Base-by-base conservation (phyloP, 2,329 filamentous ascomycete species). In the Penicillium sp. region DNA sequence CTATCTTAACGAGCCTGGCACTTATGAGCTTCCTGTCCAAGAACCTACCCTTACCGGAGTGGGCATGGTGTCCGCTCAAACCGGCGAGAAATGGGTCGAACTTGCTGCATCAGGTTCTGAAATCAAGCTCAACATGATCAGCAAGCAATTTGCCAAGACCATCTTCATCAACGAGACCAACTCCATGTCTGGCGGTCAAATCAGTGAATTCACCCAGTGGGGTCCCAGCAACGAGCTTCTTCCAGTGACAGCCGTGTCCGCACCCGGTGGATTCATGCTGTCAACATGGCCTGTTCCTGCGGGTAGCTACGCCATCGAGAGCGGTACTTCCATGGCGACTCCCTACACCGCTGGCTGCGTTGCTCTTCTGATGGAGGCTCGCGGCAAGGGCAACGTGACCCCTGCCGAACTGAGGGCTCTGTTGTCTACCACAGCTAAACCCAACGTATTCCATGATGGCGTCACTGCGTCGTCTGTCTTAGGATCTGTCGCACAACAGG, bases 311-410 rank as follows among this genome's bases (percentile, higher is more conserved):
- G 77, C 74, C 21, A 77, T 84, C 1, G 68, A 78, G 24, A 83
- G 75, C 32, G 81, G 82, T 10, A 84, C 81, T 0, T 85, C 83
- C 1, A 87, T 88, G 84, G 78, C 83, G 3, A 80, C 79, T 32
- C 83, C 84, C 7, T 76, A 83, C 13, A 72, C 79, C 5, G 82
- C 83, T 4, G 84, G 76, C 32, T 77, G 69, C n/a, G 59, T 68
- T 40, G 70, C 70, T 31, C 61, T 72, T 8, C 49, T 70, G 16
- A 51, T 63, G 9, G 61, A 69, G 21, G 67, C 67, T 36, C 61
- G 62, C 7, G 68, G 66, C 8, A 67, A 65, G 18, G 40, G 24
- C 42, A 64, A 60, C 4, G 38, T 64, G 11, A 54, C 61, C 11
- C 64, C 67, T 10, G 53, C 57, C 3, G 59, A 57, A 13, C 65